phyloP scores from a whole-genome alignment of 345 rosid species.

The Pistacia vera region DNA sequence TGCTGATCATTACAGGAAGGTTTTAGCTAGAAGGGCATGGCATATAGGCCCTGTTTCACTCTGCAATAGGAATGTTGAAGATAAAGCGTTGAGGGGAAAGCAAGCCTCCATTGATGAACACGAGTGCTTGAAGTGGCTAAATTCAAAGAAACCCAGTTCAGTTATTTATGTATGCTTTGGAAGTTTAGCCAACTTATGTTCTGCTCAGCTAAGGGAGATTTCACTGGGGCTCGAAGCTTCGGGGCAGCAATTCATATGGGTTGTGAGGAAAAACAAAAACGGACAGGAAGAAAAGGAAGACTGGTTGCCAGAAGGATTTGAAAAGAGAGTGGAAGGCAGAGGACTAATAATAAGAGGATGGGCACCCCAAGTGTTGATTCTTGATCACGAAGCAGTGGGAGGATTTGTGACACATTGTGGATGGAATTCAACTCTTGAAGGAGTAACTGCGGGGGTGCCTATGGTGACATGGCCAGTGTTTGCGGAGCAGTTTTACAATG shows the following conservation, averaged over 20 bases:
- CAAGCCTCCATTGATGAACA: conserved; percentile 26
- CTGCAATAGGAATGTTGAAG: conserved; percentile 29
- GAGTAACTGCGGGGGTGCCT: conserved; percentile 48
- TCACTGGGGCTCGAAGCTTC: conserved; percentile 44
- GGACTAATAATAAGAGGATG: conserved; percentile 62
- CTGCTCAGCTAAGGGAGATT: conserved; percentile 42
- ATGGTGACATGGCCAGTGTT: conserved; percentile 54
- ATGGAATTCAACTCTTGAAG: conserved; percentile 64
- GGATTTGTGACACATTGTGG: conserved; percentile 67
- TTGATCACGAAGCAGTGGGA: conserved; percentile 51
- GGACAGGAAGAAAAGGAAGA: conserved; percentile 28
- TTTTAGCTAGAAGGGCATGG: conserved; percentile 56
- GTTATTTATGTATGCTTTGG: conserved; percentile 54
- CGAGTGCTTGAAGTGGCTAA: conserved; percentile 49
- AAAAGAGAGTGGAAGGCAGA: conserved; percentile 34
- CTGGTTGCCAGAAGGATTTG: conserved; percentile 44
- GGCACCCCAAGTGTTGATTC: conserved; percentile 65
- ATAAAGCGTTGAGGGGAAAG: conserved; percentile 39
- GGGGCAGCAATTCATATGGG: conserved; percentile 51
- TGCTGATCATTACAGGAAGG: conserved; percentile 41
- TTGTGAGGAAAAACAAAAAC: conserved; percentile 26
- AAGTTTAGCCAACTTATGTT: conserved; percentile 27
- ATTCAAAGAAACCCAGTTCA: conserved; percentile 37
- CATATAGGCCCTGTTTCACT: conserved; percentile 55
- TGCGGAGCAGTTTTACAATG: conserved; percentile 58